Percentiles rank a stretch among this genome's conserved stretches.
These are phyloP conservation scores for Neophaeococcomyces mojaviensis DNA, from an alignment of 2,329 filamentous ascomycete species.

Conservation along the genomic window DNA sequence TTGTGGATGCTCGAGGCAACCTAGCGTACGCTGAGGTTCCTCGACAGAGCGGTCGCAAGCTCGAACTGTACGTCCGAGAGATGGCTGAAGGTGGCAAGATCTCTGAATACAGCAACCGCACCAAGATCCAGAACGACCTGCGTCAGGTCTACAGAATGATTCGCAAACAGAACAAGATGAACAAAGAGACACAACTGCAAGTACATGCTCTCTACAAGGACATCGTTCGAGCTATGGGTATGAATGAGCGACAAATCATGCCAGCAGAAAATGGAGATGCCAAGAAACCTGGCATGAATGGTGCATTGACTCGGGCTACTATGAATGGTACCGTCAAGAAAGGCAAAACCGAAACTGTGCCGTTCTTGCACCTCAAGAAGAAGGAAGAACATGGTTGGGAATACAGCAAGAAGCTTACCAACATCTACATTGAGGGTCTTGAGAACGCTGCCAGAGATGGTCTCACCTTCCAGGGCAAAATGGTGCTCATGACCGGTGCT, in stretches of 20 bases:
- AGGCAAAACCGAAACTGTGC: slow-evolving; percentile 93
- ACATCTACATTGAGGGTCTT: slow-evolving; percentile 82
- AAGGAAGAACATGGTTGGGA: slow-evolving; percentile 94
- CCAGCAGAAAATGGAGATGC: slow-evolving; percentile 67
- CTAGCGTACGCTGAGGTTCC: slow-evolving; percentile 85
- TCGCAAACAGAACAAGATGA: slow-evolving; percentile 94
- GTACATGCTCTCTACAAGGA: slow-evolving; percentile 94
- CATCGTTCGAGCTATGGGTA: slow-evolving; percentile 84
- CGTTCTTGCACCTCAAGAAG: slow-evolving; percentile 93
- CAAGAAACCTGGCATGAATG: slow-evolving; percentile 50
- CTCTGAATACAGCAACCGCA: slow-evolving; percentile 95
- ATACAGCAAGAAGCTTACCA: slow-evolving; percentile 97
- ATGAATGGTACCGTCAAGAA: slow-evolving; percentile 54
- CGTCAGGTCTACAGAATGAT: slow-evolving; percentile 96
- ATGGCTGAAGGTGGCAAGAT: slow-evolving; percentile 99
- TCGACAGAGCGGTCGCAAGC: slow-evolving; percentile 81
- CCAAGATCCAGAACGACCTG: slow-evolving; percentile 94
- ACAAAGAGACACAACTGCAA: slow-evolving; percentile 90
- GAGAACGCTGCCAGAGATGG: slow-evolving; percentile 81
- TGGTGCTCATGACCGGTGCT: slow-evolving; percentile 95
- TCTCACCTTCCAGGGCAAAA: slow-evolving; percentile 88
- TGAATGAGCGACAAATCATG: slow-evolving; percentile 98
- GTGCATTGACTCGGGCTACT: slow-evolving; percentile 33
- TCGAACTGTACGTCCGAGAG: slow-evolving; percentile 96
- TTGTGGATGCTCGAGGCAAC: slow-evolving; percentile 85